phyloP scores from a whole-genome alignment of 495 filamentous ascomycete genomes.

The Aspergillus sclerotioniger region DNA sequence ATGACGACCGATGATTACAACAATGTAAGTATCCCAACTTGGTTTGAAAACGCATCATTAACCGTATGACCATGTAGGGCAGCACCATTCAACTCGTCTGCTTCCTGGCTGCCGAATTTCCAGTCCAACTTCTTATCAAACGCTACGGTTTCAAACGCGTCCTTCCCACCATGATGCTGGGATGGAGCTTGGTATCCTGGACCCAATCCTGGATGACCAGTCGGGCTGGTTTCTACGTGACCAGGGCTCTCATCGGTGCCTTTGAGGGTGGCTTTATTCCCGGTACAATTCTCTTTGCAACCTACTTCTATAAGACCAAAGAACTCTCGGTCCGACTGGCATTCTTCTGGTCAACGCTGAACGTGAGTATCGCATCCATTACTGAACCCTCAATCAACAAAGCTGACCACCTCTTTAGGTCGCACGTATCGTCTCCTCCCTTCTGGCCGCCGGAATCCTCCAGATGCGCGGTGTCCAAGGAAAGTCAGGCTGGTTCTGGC shows the following conservation, averaged over 20 bases:
- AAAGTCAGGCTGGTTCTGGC: conserved; percentile 54
- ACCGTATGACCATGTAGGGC: conserved; percentile 18
- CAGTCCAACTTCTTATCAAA: conserved; percentile 35
- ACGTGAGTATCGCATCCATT: conserved; percentile 20
- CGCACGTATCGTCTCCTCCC: conserved; percentile 49
- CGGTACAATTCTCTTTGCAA: conserved; percentile 48
- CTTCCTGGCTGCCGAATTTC: conserved; percentile 36
- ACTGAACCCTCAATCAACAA: background rate
- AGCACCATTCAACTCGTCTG: conserved; percentile 32
- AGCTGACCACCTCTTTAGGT: conserved; percentile 11
- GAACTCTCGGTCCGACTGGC: conserved; percentile 51
- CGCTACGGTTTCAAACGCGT: conserved; percentile 24
- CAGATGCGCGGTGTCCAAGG: conserved; percentile 49
- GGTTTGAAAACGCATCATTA: conserved; percentile 15
- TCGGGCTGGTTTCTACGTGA: conserved; percentile 39
- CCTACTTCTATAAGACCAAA: conserved; percentile 53
- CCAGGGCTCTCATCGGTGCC: conserved; percentile 25
- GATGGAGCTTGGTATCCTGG: conserved; percentile 47
- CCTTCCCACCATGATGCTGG: conserved; percentile 37
- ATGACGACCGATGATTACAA: conserved; percentile 49
- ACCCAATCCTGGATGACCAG: conserved; percentile 37
- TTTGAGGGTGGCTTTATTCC: conserved; percentile 54
- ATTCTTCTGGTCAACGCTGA: conserved; percentile 56
- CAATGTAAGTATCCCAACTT: conserved; percentile 43
- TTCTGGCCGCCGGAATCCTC: conserved; percentile 53